Conservation (phyloP, 176 grass and related monocot genomes). For the Eragrostis nindensis region DNA sequence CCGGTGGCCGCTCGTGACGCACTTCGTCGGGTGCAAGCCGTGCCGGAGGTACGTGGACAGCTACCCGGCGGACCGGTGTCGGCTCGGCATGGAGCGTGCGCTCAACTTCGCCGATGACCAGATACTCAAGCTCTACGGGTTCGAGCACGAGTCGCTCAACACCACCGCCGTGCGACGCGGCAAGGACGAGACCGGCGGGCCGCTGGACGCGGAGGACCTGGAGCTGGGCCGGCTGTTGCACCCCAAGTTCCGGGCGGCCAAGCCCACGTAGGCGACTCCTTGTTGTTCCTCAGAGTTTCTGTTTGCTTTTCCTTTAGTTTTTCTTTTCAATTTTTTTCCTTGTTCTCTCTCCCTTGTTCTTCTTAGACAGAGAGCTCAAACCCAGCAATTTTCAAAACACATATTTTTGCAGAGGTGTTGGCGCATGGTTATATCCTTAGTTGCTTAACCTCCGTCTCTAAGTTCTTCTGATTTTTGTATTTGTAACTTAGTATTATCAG, state of each 20-base stretch:
- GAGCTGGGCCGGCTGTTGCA: constrained; percentile 67
- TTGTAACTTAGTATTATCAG: too few species aligned
- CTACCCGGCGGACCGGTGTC: constrained; percentile 67
- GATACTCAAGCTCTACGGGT: constrained; percentile 78
- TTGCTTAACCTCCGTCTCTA: too few species aligned
- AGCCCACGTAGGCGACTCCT: constrained; percentile 27
- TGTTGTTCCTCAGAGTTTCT: not conserved
- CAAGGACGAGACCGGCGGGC: constrained; percentile 53
- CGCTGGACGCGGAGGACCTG: constrained; percentile 57
- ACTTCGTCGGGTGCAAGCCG: constrained; percentile 97
- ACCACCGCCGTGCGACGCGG: constrained; percentile 55
- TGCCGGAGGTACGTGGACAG: constrained; percentile 70
- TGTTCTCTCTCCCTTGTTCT: not conserved
- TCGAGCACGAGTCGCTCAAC: constrained; percentile 64
- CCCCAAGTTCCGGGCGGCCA: constrained; percentile 55
- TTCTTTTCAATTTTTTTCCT: not conserved
- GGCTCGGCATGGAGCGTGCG: constrained; percentile 71
- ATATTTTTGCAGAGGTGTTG: too few species aligned
- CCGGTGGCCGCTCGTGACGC: constrained; percentile 85
- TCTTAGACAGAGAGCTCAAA: not conserved
- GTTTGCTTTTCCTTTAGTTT: constrained; percentile 3
- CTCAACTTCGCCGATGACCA: constrained; percentile 93
- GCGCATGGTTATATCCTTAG: too few species aligned
- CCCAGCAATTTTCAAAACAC: not conserved
- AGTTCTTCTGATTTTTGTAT: not conserved